Evolutionary conservation across 2,329 filamentous ascomycete species (phyloP).

Genomic region (Byssothecium circinans): DNA sequence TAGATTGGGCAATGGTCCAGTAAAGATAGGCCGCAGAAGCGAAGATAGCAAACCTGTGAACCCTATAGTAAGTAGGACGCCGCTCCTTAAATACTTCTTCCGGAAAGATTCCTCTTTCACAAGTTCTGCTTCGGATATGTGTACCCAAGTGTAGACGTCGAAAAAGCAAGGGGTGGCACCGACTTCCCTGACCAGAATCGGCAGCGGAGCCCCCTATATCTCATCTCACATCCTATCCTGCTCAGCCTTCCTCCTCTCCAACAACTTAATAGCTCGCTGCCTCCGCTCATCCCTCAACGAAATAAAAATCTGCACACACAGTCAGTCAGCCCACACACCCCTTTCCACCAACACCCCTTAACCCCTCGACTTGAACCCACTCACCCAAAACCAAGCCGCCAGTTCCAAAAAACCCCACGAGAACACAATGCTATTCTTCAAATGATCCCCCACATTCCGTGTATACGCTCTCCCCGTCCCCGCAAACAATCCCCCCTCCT

Average conservation of each 20-base stretch:
- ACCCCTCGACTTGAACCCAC: too few species aligned
- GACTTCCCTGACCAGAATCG: too few species aligned
- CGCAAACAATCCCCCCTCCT: conserved; percentile 52
- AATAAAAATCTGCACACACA: conserved; percentile 30
- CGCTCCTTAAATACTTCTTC: too few species aligned
- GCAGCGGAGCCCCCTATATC: background rate
- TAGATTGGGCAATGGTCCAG: too few species aligned
- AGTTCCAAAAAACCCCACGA: conserved; percentile 83
- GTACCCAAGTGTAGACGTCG: too few species aligned
- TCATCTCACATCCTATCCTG: conserved; percentile 20
- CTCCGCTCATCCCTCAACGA: conserved; percentile 41
- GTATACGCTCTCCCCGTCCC: conserved; percentile 28
- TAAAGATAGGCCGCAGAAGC: too few species aligned
- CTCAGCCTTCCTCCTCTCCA: conserved; percentile 39
- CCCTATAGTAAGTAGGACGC: too few species aligned
- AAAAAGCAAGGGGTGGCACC: too few species aligned
- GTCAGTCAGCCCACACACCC: conserved; percentile 10
- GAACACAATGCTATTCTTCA: conserved; percentile 86
- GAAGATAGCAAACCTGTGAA: too few species aligned
- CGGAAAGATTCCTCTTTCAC: too few species aligned
- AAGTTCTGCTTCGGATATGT: too few species aligned
- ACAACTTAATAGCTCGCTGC: conserved; percentile 29
- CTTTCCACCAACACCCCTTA: too few species aligned
- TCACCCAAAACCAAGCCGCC: conserved; percentile 82
- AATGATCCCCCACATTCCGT: conserved; percentile 54